These are phyloP conservation scores for Rhododendron ovatum DNA, from an alignment of 148 eudicot species.

Conservation along the genomic window DNA sequence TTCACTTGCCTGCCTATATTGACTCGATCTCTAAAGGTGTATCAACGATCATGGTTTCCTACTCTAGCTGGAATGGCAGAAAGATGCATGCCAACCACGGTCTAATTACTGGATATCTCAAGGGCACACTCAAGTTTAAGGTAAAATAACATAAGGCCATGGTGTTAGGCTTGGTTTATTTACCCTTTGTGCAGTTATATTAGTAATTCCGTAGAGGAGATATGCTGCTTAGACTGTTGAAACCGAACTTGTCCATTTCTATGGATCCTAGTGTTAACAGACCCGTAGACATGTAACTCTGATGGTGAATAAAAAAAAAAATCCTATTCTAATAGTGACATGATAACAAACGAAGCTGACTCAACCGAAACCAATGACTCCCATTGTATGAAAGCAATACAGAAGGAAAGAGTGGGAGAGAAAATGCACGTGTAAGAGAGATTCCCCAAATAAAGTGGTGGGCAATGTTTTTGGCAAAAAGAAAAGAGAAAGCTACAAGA, in stretches of 20 bases:
- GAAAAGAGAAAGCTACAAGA: too few species aligned
- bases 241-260: not conserved
- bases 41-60: conserved; percentile 82
- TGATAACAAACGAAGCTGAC: too few species aligned
- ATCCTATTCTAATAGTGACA: too few species aligned
- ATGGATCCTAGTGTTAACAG: not conserved
- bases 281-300: not conserved
- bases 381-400: too few species aligned
- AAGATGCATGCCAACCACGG: conserved; percentile 82
- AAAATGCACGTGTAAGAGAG: too few species aligned
- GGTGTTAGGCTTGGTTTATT: not conserved
- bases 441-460: too few species aligned
- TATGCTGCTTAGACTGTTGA: not conserved
- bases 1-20: conserved; percentile 80
- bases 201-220: not conserved
- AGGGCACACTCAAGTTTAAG: conserved; percentile 72
- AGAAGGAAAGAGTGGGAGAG: too few species aligned
- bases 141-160: conserved; percentile 20
- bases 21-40: conserved; percentile 75
- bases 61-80: conserved; percentile 82
- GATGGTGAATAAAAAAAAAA: not conserved
- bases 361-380: too few species aligned
- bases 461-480: too few species aligned
- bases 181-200: not conserved
- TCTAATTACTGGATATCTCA: conserved; percentile 61